Conservation (phyloP, 768 basidiomycete species). For the Boletus subcaerulescens region DNA sequence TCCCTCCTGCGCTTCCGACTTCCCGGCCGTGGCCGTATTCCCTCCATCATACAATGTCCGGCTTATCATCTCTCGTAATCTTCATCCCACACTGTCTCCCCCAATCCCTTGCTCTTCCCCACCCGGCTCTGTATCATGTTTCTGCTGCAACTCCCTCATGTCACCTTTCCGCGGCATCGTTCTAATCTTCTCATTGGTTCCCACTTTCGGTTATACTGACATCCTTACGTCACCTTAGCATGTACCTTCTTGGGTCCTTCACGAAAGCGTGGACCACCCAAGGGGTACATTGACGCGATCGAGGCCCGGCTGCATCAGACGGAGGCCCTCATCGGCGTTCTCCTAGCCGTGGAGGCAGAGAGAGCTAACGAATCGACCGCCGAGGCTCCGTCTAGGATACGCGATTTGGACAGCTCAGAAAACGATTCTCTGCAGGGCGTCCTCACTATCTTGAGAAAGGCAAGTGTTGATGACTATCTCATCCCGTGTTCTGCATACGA, state of each 20-base stretch:
- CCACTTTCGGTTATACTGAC: slow-evolving; percentile 9
- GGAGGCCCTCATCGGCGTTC: slow-evolving; percentile 82
- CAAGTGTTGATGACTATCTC: slow-evolving; percentile 18
- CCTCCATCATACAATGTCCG: slow-evolving; percentile 3
- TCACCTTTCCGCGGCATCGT: neutral
- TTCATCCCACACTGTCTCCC: slow-evolving; percentile 13
- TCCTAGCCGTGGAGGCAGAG: slow-evolving; percentile 49
- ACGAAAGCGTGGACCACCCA: slow-evolving; percentile 83
- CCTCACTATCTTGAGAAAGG: slow-evolving; percentile 51
- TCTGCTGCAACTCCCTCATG: slow-evolving; percentile 2
- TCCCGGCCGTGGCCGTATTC: slow-evolving; percentile 5
- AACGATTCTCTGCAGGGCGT: slow-evolving; percentile 31
- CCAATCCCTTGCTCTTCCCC: neutral
- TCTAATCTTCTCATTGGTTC: neutral
- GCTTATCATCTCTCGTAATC: slow-evolving; percentile 19
- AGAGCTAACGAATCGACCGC: slow-evolving; percentile 15
- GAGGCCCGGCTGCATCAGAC: slow-evolving; percentile 89
- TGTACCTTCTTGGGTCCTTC: slow-evolving; percentile 80
- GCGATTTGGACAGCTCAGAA: slow-evolving; percentile 3
- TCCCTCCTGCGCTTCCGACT: neutral
- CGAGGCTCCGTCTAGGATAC: slow-evolving; percentile 34
- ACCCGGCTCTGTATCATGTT: slow-evolving; percentile 6
- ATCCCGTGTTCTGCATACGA: neutral
- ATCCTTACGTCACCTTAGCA: slow-evolving; percentile 36
- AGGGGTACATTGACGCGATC: slow-evolving; percentile 93